A percentile compares a stretch with the other conserved stretches of the same genome.
These are phyloP conservation scores for Panicum hallii DNA, from an alignment of 202 grass and related monocot species.

Conservation along the genomic window DNA sequence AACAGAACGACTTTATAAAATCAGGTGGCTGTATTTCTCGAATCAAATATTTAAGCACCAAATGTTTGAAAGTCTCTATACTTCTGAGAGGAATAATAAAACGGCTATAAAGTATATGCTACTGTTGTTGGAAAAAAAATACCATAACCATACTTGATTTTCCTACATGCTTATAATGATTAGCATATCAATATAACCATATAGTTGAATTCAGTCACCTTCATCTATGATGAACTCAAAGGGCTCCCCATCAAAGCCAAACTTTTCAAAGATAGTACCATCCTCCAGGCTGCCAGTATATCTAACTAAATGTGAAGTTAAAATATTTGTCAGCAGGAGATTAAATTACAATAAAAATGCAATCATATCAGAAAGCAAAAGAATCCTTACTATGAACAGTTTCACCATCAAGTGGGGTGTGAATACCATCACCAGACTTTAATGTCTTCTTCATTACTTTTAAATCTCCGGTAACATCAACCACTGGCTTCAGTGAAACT, in stretches of 20 bases:
- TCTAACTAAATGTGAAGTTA: constrained; percentile 41
- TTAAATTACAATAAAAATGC: not conserved
- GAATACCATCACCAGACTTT: constrained; percentile 38
- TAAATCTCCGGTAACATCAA: constrained; percentile 51
- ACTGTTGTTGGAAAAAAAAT: not conserved
- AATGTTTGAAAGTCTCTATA: not conserved
- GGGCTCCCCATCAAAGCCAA: constrained; percentile 49
- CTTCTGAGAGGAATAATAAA: not conserved
- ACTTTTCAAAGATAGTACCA: constrained; percentile 46
- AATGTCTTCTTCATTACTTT: constrained; percentile 53
- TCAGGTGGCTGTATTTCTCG: not conserved
- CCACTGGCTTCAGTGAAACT: constrained; percentile 48
- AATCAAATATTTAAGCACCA: not conserved
- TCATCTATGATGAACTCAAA: constrained; percentile 58
- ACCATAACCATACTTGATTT: not conserved
- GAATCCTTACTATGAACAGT: constrained; percentile 46
- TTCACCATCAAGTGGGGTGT: constrained; percentile 45
- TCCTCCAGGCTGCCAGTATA: constrained; percentile 47
- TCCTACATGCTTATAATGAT: not conserved
- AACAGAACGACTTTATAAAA: not conserved
- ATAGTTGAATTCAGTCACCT: constrained; percentile 33
- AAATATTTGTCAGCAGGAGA: constrained; percentile 4
- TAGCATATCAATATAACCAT: not conserved
- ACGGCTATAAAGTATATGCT: not conserved
- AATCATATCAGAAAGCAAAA: not conserved